Evolutionary conservation across 2,329 filamentous ascomycete genomes (phyloP).

Genomic region (Penicillium sp.): DNA sequence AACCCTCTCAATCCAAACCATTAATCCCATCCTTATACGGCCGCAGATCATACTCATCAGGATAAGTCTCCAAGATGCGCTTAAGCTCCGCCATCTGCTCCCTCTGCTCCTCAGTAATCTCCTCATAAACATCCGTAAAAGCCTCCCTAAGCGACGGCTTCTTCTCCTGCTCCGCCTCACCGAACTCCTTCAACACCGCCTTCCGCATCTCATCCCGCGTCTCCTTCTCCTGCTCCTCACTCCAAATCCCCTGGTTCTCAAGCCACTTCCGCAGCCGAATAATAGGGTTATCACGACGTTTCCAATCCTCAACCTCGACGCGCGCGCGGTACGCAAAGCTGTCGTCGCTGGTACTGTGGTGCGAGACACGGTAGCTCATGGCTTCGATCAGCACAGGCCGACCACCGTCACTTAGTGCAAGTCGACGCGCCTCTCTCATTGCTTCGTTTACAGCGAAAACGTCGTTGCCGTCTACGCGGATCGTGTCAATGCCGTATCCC

Average conservation of each 20-base stretch:
- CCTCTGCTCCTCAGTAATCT: slow-evolving; percentile 74
- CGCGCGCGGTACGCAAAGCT: slow-evolving; percentile 92
- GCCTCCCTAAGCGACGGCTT: slow-evolving; percentile 53
- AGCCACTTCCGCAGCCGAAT: slow-evolving; percentile 86
- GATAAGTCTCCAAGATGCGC: slow-evolving; percentile 78
- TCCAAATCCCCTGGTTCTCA: slow-evolving; percentile 78
- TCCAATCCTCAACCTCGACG: slow-evolving; percentile 94
- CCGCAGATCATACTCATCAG: slow-evolving; percentile 82
- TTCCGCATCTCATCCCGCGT: slow-evolving; percentile 65
- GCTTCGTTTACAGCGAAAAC: slow-evolving; percentile 84
- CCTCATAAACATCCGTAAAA: slow-evolving; percentile 88
- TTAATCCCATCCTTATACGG: slow-evolving; percentile 72
- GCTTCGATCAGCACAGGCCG: slow-evolving; percentile 85
- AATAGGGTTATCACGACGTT: slow-evolving; percentile 82
- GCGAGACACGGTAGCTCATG: slow-evolving; percentile 96
- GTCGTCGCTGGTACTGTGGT: slow-evolving; percentile 96
- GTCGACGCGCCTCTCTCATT: slow-evolving; percentile 70
- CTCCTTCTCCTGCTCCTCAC: slow-evolving; percentile 76
- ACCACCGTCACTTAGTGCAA: slow-evolving; percentile 78
- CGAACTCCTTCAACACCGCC: slow-evolving; percentile 79
- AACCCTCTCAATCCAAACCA: slow-evolving; percentile 59
- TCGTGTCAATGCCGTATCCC: slow-evolving; percentile 91
- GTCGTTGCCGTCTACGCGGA: slow-evolving; percentile 91
- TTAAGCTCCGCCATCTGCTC: slow-evolving; percentile 74
- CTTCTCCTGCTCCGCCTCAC: slow-evolving; percentile 61